Evolutionary conservation across 2,329 filamentous ascomycete species (phyloP).

Genomic region (Venturia pyrina): DNA sequence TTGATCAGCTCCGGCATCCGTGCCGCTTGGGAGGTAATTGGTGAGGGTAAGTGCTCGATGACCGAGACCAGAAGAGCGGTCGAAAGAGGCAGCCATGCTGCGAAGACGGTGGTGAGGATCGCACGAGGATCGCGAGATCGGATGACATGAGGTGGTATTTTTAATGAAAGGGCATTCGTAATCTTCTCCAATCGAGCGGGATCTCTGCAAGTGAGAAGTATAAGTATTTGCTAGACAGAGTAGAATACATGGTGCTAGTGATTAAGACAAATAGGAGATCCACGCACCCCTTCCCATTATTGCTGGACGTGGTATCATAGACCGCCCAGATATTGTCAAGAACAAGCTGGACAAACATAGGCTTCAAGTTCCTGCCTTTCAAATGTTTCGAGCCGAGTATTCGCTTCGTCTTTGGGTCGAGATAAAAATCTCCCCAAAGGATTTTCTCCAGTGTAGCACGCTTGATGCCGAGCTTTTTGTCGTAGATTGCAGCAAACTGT

Average conservation of each 20-base stretch:
- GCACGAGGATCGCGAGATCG: slow-evolving; percentile 76
- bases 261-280: slow-evolving; percentile 24
- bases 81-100: slow-evolving; percentile 83
- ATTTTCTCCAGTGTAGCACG: slow-evolving; percentile 80
- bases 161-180: slow-evolving; percentile 79
- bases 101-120: slow-evolving; percentile 76
- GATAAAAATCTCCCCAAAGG: slow-evolving; percentile 91
- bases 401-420: slow-evolving; percentile 95
- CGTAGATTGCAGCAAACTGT: slow-evolving; percentile 87
- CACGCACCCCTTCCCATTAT: slow-evolving; percentile 67
- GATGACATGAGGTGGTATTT: slow-evolving; percentile 71
- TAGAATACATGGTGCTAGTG: slow-evolving; percentile 13
- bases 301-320: slow-evolving; percentile 81
- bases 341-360: slow-evolving; percentile 95
- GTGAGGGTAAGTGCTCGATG: slow-evolving; percentile 83
- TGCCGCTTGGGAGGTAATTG: slow-evolving; percentile 65
- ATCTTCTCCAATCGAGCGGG: slow-evolving; percentile 81
- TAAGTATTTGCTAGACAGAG: slow-evolving; percentile 29
- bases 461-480: slow-evolving; percentile 95
- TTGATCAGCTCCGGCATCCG: slow-evolving; percentile 72
- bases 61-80: slow-evolving; percentile 89
- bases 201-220: slow-evolving; percentile 46
- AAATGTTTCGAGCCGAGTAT: slow-evolving; percentile 84
- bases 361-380: slow-evolving; percentile 83
- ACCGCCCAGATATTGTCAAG: slow-evolving; percentile 94